Percentiles rank a stretch among this genome's conserved stretches.
Evolutionary conservation across 2,329 filamentous ascomycete species (phyloP).

Genomic region (Sporothrix mexicana): DNA sequence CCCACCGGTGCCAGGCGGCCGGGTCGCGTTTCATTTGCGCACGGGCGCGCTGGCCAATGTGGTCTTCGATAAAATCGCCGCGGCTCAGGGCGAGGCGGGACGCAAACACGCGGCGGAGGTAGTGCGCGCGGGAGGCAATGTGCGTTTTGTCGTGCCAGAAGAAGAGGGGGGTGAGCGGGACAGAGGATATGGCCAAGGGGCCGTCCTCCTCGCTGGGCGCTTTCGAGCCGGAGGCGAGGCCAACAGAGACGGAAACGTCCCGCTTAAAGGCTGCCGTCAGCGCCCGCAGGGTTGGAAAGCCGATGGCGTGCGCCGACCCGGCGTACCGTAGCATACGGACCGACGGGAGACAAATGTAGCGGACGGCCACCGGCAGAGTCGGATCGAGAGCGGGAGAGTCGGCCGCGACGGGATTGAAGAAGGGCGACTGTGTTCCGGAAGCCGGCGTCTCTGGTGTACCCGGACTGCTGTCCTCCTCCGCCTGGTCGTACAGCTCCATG

Average conservation of each 20-base stretch:
- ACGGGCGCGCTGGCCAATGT: conserved; percentile 60
- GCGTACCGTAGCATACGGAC: conserved; percentile 60
- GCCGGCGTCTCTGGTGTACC: not conserved
- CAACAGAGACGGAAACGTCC: conserved; percentile 47
- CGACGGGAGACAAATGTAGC: conserved; percentile 60
- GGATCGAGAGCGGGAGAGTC: conserved; percentile 5
- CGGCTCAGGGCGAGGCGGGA: conserved; percentile 56
- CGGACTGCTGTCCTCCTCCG: not conserved
- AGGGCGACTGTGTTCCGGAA: not conserved
- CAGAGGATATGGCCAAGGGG: not conserved
- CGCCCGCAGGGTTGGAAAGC: conserved; percentile 50
- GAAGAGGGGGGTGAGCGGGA: conserved; percentile 61
- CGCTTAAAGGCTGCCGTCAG: conserved; percentile 52
- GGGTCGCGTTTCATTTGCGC: conserved; percentile 60
- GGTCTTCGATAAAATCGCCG: conserved; percentile 63
- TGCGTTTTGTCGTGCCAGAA: conserved; percentile 67
- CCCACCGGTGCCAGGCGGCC: conserved; percentile 58
- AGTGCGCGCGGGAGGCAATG: conserved; percentile 56
- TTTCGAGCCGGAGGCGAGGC: not conserved
- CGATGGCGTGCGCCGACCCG: conserved; percentile 52
- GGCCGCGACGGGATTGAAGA: not conserved
- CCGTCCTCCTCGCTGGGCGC: not conserved
- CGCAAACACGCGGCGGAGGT: conserved; percentile 57
- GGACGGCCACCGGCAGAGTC: conserved; percentile 48
- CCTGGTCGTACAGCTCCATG: not conserved